Evolutionary conservation across 306 rosid genomes (phyloP), one percentile per base, ranked within the genome.

Genomic region (Macrotyloma uniflorum): DNA sequence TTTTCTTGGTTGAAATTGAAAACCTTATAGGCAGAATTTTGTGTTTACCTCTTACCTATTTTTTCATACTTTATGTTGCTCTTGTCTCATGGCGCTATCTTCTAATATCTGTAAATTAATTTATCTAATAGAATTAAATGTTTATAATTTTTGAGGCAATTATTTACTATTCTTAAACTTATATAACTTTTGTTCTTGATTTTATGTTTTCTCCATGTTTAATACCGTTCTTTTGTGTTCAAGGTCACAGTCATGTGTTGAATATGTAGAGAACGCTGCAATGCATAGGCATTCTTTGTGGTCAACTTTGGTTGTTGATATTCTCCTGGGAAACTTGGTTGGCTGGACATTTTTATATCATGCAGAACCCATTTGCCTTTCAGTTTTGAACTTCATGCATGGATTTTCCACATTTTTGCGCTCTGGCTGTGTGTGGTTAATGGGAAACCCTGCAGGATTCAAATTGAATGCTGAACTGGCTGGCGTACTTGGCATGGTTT

Each of bases 391-490:
- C 67, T 88, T 93, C 71, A 53, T 87, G 43, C 88, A 84, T 76
- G 94, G 85, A 38, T 69, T 93, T 72, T 88, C 97, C 76, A 80
- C 89, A 20, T 89, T 91, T 80, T 70, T 95, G 89, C 98, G 97
- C 45, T 88, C 95, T 0, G 97, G 98, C 18, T 92, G 98, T 82
- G 98, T 92, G 67, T 92, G 98, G 98, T 87, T 95, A 86, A 92
- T 92, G 98, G 98, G 98, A 77, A 86, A 86, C 79, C 98, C 98
- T 20, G 98, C 95, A 13, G 98, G 98, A 75, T 95, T 95, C 91
- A 92, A 92, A 85, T 88, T 95, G 86, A 95, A 91, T 87, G 87
- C 90, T 0, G 97, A 95, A 83, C 81, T 95, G 81, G 97, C 98
- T 9, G 89, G 86, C 53, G 92, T 90, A 59, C 87, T 95, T 72